Evolutionary conservation across 495 filamentous ascomycete species (phyloP).

Genomic region (Hapsidospora chrysogenum): DNA sequence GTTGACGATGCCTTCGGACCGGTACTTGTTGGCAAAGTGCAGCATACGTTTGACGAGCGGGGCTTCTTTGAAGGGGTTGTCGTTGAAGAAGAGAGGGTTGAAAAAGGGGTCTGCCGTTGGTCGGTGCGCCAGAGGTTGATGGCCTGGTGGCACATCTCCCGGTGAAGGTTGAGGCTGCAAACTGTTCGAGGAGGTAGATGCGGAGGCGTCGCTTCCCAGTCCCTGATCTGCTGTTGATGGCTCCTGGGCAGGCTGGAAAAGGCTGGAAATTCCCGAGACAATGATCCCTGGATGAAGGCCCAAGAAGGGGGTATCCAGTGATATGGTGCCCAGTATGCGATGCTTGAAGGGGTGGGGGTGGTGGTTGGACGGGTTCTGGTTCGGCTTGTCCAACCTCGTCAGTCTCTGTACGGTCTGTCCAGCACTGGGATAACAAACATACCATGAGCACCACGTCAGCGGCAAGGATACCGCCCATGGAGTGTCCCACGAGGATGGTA

Average conservation of each 20-base stretch:
- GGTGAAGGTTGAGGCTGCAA: neutral
- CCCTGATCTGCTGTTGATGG: neutral
- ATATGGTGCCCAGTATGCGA: slow-evolving; percentile 66
- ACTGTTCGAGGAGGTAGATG: neutral
- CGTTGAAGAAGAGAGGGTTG: slow-evolving; percentile 59
- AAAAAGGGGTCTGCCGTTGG: slow-evolving; percentile 42
- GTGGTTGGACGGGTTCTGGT: slow-evolving; percentile 1
- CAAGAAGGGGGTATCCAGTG: slow-evolving; percentile 72
- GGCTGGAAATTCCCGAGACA: slow-evolving; percentile 55
- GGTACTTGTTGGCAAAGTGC: slow-evolving; percentile 70
- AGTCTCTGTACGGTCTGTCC: slow-evolving; percentile 6
- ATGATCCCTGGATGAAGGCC: slow-evolving; percentile 85
- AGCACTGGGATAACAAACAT: too few relatives aligned
- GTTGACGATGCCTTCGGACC: slow-evolving; percentile 41
- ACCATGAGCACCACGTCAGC: slow-evolving; percentile 61
- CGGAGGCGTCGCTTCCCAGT: neutral
- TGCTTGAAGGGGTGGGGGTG: slow-evolving; percentile 40
- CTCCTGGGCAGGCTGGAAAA: slow-evolving; percentile 41
- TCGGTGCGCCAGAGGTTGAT: slow-evolving; percentile 6
- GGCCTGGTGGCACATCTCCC: too few relatives aligned
- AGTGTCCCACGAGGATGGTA: slow-evolving; percentile 73
- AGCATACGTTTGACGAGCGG: slow-evolving; percentile 47
- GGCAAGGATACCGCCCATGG: slow-evolving; percentile 72
- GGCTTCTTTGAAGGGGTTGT: slow-evolving; percentile 44
- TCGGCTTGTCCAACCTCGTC: slow-evolving; percentile 6